A percentile compares a stretch with the other conserved stretches of the same genome.
Evolutionary conservation across 1,139 yeast species (phyloP).

Genomic region (Eremothecium cymbalariae): DNA sequence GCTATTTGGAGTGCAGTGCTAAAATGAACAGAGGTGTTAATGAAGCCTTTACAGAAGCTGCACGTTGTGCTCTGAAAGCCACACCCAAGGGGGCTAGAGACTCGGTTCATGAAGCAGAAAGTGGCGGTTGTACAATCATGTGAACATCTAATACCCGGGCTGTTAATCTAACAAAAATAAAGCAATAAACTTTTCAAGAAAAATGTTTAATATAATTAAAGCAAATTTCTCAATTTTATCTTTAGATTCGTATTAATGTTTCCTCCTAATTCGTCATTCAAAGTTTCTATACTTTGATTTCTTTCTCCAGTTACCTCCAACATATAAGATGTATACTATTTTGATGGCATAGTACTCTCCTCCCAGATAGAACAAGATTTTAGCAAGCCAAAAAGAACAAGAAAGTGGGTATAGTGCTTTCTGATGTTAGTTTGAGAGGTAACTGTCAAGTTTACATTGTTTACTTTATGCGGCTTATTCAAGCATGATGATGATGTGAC

Average conservation of each 20-base stretch:
- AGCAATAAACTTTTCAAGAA: not conserved
- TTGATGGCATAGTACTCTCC: no score
- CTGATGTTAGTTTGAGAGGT: no score
- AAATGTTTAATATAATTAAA: not conserved
- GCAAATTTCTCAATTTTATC: not conserved
- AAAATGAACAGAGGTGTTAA: conserved; percentile 91
- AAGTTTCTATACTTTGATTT: no score
- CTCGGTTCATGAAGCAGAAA: conserved; percentile 36
- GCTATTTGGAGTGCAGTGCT: conserved; percentile 89
- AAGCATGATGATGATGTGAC: no score
- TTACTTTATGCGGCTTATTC: no score
- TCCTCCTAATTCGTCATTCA: not conserved
- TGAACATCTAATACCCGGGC: no score
- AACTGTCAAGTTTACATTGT: no score
- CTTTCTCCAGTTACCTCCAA: no score
- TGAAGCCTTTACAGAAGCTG: conserved; percentile 95
- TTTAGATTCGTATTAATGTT: not conserved
- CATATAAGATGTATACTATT: no score
- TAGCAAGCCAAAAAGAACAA: no score
- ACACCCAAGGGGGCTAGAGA: conserved; percentile 71
- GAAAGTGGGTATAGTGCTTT: no score
- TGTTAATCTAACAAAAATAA: not conserved
- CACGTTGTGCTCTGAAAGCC: conserved; percentile 89
- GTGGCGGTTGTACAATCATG: conserved; percentile 37
- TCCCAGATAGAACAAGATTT: no score